phyloP scores from a whole-genome alignment of 495 filamentous ascomycete species.

The Penicillium pulvis region DNA sequence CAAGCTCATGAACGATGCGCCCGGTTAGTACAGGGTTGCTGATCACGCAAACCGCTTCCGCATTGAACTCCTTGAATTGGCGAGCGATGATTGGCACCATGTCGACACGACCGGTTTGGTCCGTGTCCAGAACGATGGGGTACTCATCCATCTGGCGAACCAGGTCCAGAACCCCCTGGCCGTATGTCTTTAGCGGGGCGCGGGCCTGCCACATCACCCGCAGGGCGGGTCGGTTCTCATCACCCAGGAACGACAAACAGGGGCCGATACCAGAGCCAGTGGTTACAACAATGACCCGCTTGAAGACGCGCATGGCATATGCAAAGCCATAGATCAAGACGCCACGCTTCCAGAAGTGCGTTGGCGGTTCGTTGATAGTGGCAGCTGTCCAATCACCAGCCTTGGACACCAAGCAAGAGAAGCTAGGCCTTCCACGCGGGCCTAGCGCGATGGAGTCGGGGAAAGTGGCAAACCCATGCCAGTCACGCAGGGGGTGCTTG shows the following conservation, averaged over 20 bases:
- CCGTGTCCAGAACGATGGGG: conserved; percentile 55
- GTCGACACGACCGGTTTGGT: conserved; percentile 45
- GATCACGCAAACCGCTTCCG: conserved; percentile 72
- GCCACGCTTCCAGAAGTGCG: conserved; percentile 47
- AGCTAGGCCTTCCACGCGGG: conserved; percentile 35
- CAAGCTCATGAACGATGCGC: conserved; percentile 73
- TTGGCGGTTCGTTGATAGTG: conserved; percentile 62
- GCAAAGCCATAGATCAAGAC: conserved; percentile 68
- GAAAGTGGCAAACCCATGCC: conserved; percentile 82
- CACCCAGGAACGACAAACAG: conserved; percentile 52
- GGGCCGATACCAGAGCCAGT: conserved; percentile 84
- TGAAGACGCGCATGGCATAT: conserved; percentile 70
- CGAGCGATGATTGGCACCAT: conserved; percentile 56
- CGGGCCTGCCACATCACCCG: conserved; percentile 62
- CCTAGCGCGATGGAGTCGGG: conserved; percentile 36
- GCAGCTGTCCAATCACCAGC: conserved; percentile 83
- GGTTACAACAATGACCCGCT: conserved; percentile 69
- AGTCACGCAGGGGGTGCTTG: conserved; percentile 66
- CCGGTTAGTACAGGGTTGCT: conserved; percentile 72
- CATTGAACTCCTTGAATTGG: conserved; percentile 54
- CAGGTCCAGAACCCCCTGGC: conserved; percentile 45
- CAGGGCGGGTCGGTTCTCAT: conserved; percentile 48
- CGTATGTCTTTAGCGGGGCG: conserved; percentile 51
- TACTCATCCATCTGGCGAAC: conserved; percentile 50
- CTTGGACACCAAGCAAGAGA: conserved; percentile 73